These are phyloP conservation scores for Podaxis rugospora DNA, from an alignment of 768 basidiomycete species.

Conservation along the genomic window DNA sequence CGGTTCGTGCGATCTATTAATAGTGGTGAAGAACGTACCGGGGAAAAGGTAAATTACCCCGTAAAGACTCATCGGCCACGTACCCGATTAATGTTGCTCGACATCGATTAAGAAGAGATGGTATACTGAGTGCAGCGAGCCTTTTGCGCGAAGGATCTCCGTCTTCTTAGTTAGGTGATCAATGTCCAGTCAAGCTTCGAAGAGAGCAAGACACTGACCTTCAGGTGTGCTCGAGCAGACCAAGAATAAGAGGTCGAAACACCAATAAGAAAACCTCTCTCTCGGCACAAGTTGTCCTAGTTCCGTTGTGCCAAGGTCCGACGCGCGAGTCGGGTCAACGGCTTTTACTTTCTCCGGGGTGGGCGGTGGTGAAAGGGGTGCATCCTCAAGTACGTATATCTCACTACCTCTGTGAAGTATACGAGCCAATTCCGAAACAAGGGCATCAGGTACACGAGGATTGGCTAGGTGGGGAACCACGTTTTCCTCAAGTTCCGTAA, in stretches of 20 bases:
- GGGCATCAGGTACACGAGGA: constrained; percentile 60
- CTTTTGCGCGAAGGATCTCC: constrained; percentile 55
- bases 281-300: constrained; percentile 54
- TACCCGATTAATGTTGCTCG: constrained; percentile 62
- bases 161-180: constrained; percentile 35
- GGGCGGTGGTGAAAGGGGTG: constrained; percentile 12
- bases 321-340: constrained; percentile 30
- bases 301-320: constrained; percentile 57
- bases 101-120: constrained; percentile 76
- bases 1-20: neutral
- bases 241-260: constrained; percentile 80
- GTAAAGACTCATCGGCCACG: constrained; percentile 77
- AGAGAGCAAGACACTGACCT: constrained; percentile 34
- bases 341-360: constrained; percentile 14
- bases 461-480: constrained; percentile 75
- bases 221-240: constrained; percentile 65
- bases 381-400: constrained; percentile 41
- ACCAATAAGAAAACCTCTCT: constrained; percentile 92
- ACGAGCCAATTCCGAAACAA: constrained; percentile 64
- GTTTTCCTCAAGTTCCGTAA: constrained; percentile 74
- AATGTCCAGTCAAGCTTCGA: neutral
- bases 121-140: constrained; percentile 68
- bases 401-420: constrained; percentile 71
- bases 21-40: constrained; percentile 38
- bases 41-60: constrained; percentile 87